These are phyloP conservation scores for Millerozyma acaciae DNA, from an alignment of 805 yeast genomes.

Conservation along the genomic window DNA sequence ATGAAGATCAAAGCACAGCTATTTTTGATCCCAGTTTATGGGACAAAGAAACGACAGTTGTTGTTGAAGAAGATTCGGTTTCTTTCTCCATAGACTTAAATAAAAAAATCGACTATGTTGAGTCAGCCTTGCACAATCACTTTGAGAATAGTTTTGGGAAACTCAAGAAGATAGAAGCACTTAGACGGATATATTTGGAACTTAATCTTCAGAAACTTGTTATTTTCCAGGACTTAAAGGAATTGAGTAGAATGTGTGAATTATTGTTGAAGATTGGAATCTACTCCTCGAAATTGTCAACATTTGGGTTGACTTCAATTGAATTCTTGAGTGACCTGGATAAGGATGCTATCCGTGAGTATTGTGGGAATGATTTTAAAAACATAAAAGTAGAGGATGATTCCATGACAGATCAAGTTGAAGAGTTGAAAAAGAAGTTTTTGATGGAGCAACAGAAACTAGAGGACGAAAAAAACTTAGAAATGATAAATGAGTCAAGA, in stretches of 20 bases:
- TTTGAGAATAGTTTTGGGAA: conserved; percentile 6
- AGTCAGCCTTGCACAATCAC: conserved; percentile 6
- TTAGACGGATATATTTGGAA: conserved; percentile 3
- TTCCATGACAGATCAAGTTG: background rate
- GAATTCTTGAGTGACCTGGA: conserved; percentile 15
- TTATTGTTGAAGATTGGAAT: conserved; percentile 17
- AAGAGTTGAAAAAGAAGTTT: background rate
- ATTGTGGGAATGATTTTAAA: conserved; percentile 8
- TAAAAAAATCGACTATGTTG: conserved; percentile 2
- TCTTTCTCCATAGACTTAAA: conserved; percentile 4
- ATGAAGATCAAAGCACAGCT: conserved; percentile 12
- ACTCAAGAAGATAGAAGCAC: conserved; percentile 3
- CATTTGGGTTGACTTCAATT: conserved; percentile 16
- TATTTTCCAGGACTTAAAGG: conserved; percentile 11
- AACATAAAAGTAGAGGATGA: conserved; percentile 2
- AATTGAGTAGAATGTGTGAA: conserved; percentile 15
- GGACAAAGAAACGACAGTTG: background rate
- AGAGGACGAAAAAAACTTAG: conserved; percentile 5
- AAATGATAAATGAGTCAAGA: conserved; percentile 4
- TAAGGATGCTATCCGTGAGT: conserved; percentile 8
- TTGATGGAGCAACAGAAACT: background rate
- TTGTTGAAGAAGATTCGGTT: background rate
- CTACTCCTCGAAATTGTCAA: conserved; percentile 17
- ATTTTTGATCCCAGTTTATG: conserved; percentile 2
- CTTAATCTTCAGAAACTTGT: conserved; percentile 13